Evolutionary conservation across 208 protist species (phyloP), one percentile per base, ranked within the genome.

Genomic region (Tritrichomonas musculus): DNA sequence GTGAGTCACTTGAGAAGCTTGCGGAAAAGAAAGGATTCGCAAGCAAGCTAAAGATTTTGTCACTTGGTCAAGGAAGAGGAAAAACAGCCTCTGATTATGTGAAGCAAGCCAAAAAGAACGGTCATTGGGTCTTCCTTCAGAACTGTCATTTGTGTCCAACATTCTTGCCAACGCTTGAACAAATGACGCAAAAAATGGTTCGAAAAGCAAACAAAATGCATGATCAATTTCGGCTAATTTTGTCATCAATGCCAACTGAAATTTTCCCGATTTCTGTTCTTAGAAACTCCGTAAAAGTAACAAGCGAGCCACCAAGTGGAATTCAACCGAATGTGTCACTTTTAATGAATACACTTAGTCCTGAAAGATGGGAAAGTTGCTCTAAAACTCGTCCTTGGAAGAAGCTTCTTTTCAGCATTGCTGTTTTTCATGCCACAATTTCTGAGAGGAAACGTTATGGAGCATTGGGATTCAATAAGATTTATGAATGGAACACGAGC

Each of bases 401-500:
- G 94, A 98, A 98, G 95, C 96, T 99, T 47, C 94, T 99, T 27
- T 99, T 98, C 95, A 97, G 97, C 2, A 93, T 99, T 17, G 97
- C 96, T 94, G 99, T 99, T 95, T 99, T 99, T 96, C 98, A 99
- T 96, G 97, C 97, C 22, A 95, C 98, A 33, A 92, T 97, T 36
- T 95, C 96, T 88, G 96, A 97, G 92, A 73, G 96, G 33, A 94
- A 95, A 55, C 93, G 95, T 94, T 99, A 98, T 94, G 98, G 98
- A 60, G 96, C 98, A 53, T 96, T 99, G 22, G 98, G 98, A 27
- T 99, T 97, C 97, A 99, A 98, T 95, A 98, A 92, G 57, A 93
- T 94, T 55, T 99, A 99, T 96, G 98, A 99, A 95, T 99, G 98
- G 96, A 99, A 98, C 94, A 96, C 98, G 92, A 98, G 97, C 0